Evolutionary conservation across 2,329 filamentous ascomycete species (phyloP), one percentile per base, ranked within the genome.

Genomic region (Microdochium nivale): DNA sequence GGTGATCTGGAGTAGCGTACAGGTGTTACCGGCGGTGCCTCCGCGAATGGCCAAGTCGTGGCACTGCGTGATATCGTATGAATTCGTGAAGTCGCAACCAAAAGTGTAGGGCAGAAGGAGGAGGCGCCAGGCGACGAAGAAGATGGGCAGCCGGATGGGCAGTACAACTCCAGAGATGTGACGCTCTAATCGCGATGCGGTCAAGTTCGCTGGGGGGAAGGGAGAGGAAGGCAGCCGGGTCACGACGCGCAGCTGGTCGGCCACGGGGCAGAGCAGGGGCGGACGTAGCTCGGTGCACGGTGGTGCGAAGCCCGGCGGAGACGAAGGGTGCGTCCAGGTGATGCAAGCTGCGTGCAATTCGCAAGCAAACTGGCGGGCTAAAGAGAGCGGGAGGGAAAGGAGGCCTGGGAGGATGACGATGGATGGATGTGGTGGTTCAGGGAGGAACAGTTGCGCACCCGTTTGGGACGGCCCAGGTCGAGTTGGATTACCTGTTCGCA

Each of bases 401-500:
- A 44, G 40, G 40, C 21, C 16, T 44, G 40, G 40, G 49, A 49
- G 50, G 57, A 50, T 54, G 49, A 32, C 51, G 51, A 50, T 54
- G 51, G 54, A 49, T 40, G 57, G 54, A 54, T 53, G 51, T 52
- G 51, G 40, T 56, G 54, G 50, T 50, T 35, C 54, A 54, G 54
- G 46, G 43, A 51, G 48, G 49, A 51, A 49, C 55, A 49, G 52
- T 52, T 51, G 54, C 40, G 40, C 11, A 16, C 40, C 40, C 40
- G 21, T 44, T 44, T 44, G n/a, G 40, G 40, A 44, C 13, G 40
- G 40, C 16, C 27, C 40, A 44, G 40, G 40, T 44, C 40, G 40
- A 44, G 40, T 44, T 55, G 58, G 61, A 59, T 60, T 62, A 65
- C 60, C 50, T 65, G 62, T 65, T 63, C 61, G 59, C 56, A 64